Evolutionary conservation across 768 basidiomycete species (phyloP).

Genomic region (Leccinum boreale): DNA sequence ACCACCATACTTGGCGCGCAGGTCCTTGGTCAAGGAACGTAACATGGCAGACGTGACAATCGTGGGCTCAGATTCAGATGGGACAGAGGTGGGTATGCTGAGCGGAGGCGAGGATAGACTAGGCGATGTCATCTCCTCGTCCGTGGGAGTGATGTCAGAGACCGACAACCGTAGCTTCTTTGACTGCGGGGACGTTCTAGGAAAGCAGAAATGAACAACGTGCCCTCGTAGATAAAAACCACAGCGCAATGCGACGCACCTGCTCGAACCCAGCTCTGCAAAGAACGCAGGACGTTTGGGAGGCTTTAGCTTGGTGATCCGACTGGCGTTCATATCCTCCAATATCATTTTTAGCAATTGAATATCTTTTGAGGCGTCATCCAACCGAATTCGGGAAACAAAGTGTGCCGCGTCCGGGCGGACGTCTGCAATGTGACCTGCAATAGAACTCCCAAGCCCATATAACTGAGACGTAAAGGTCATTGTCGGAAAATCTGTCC

Average conservation of each 20-base stretch:
- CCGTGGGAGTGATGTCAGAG: constrained; percentile 31
- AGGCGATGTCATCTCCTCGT: constrained; percentile 28
- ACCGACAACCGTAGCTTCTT: constrained; percentile 46
- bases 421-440: constrained; percentile 16
- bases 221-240: neutral
- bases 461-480: constrained; percentile 50
- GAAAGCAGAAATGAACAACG: constrained; percentile 6
- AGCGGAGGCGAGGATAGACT: constrained; percentile 41
- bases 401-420: constrained; percentile 3
- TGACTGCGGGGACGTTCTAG: constrained; percentile 22
- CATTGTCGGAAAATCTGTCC: constrained; percentile 33
- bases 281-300: constrained; percentile 47
- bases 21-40: constrained; percentile 35
- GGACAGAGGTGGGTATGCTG: constrained; percentile 43
- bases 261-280: constrained; percentile 36
- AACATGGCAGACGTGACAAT: constrained; percentile 64
- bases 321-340: constrained; percentile 37
- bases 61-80: constrained; percentile 32
- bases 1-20: constrained; percentile 30
- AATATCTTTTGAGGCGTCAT: constrained; percentile 33
- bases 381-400: constrained; percentile 18
- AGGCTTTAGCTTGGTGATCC: constrained; percentile 41
- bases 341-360: constrained; percentile 31
- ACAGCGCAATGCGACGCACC: constrained; percentile 30
- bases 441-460: constrained; percentile 37